Evolutionary conservation across 768 basidiomycete species (phyloP), one percentile per base, ranked within the genome.

Genomic region (Leccinum imitatum): DNA sequence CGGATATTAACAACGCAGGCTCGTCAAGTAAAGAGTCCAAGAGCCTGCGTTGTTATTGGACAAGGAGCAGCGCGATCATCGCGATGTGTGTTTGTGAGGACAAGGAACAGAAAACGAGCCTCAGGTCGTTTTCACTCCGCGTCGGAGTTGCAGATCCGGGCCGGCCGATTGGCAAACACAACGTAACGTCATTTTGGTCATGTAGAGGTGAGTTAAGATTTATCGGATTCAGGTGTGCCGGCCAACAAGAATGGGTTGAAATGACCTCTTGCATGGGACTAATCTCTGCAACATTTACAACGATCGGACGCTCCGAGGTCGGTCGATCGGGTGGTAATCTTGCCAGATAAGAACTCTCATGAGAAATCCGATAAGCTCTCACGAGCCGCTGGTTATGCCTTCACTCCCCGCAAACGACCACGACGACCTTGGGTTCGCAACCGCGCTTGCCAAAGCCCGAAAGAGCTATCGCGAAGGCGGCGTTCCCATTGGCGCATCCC

Each of bases 401-500:
- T 21, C 44, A 46, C 6, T 5, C 3, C 44, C 19, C 2, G n/a
- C 25, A 14, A 47, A 53, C 57, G 31, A 59, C 48, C 48, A 68
- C 44, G 73, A 77, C 61, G 65, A 58, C 3, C 62, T 76, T 31
- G 77, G 76, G 27, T 61, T 77, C 33, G 58, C 68, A 30, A 69
- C 67, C 8, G 77, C 77, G 3, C 59, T 76, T 54, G 67, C 61
- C 4, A 77, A 86, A 61, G 86, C 83, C 0, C 67, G 68, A 23
- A 77, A 78, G 53, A 79, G 84, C 57, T 77, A 77, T 46, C 66
- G 57, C 0, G 80, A 87, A 60, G 84, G 84, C 2, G 85, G 86
- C 0, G 76, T 86, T 17, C 85, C 86, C 9, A 87, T 88, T 62
- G 85, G 87, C 11, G 80, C 82, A 4, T 78, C 78, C 1, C 72